Base-by-base conservation (phyloP, 345 rosid genomes). In the Cardiospermum halicacabum region DNA sequence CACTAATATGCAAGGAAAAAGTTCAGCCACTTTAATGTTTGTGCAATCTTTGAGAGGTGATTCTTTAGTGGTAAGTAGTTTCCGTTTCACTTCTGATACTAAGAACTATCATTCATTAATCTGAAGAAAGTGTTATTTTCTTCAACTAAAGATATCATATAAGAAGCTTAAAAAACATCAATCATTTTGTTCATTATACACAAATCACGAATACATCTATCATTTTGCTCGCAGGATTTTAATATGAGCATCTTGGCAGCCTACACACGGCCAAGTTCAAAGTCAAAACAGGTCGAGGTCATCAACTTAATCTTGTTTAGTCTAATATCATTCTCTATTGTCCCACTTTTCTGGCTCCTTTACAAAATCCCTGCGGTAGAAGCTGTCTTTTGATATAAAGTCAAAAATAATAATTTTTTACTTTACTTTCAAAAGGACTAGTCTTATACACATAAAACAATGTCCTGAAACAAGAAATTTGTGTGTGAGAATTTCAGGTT, bases 11-110 rank as follows among this genome's bases (percentile, higher is more conserved):
- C 86, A 87, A 96, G 89, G 92, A 64, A 76, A 74, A 53, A 77
- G 84, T 55, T 71, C 76, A 0, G 86, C 85, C 56, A 76, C 77
- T 65, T 85, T 93, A 11, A 80, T 89, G 95, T 92, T 82, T 51
- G 98, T 92, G 78, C 98, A 92, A 74, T 89, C 96, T 63, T 66
- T 92, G 73, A 88, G 96, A 64, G 96, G 98, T 22, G 98, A 92
- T 69, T 96, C 98, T 28, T 85, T 84, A 73, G 80, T 89, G 75
- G 98, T 92, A 67, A 84, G 95, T 77, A 58, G n/a, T 21, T 53
- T 3, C 56, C 28, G 18, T 66, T 64, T 65, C n/a, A 7, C 58
- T 51, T 31, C 32, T 26, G 28, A 62, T 50, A 61, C 40, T 15
- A n/a, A n/a, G 0, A 10, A 62, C 18, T 22, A 37, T 30, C 25